A percentile compares a stretch with the other conserved stretches of the same genome.
These are phyloP conservation scores for Inonotus obliquus DNA, from an alignment of 1,284 basidiomycete genomes.

Conservation along the genomic window DNA sequence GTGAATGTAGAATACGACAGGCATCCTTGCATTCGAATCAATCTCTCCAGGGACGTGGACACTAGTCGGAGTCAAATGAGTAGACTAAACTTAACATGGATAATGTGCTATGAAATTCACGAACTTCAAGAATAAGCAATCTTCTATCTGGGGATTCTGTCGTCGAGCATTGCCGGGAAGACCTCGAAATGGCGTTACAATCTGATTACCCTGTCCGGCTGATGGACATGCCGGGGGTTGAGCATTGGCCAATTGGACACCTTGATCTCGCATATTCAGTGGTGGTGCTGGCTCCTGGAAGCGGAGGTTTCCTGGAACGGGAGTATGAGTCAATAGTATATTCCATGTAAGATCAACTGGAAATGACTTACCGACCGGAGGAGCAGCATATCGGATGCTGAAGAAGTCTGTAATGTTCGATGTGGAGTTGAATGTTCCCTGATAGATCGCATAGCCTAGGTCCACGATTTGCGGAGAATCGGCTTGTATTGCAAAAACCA, in stretches of 20 bases:
- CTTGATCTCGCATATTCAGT: constrained; percentile 4
- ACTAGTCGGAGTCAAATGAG: constrained; percentile 20
- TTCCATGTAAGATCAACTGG: neutral
- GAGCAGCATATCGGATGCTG: constrained; percentile 38
- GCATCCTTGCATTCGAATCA: constrained; percentile 21
- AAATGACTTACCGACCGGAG: constrained; percentile 30
- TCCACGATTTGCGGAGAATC: constrained; percentile 28
- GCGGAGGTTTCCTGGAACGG: constrained; percentile 13
- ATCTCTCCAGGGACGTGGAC: constrained; percentile 26
- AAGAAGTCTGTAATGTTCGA: constrained; percentile 34
- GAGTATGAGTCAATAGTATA: neutral
- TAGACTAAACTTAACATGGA: too few species aligned
- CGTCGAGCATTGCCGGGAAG: neutral
- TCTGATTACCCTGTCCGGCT: constrained; percentile 3
- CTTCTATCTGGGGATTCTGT: neutral
- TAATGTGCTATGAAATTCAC: neutral
- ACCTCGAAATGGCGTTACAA: constrained; percentile 9
- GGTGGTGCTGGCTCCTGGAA: constrained; percentile 15
- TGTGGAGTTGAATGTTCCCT: constrained; percentile 29
- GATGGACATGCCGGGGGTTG: constrained; percentile 9
- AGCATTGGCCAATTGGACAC: constrained; percentile 9
- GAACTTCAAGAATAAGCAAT: constrained; percentile 9
- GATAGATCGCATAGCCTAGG: constrained; percentile 38
- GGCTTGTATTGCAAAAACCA: neutral
- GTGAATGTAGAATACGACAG: constrained; percentile 34